phyloP scores from a whole-genome alignment of 805 yeast genomes.

The Metschnikowia picachoensis region DNA sequence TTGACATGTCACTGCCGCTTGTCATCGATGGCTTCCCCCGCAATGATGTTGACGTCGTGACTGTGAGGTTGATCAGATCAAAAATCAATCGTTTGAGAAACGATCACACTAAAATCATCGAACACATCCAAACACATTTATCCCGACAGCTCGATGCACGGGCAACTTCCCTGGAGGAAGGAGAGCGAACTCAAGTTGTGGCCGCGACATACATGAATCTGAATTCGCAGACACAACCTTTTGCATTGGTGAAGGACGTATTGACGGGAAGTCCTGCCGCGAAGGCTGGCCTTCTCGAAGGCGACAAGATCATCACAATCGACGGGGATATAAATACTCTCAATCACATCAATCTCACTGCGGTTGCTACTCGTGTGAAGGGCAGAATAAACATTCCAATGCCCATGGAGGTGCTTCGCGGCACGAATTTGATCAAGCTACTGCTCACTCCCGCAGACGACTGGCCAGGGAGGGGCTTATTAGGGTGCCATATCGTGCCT shows the following conservation, averaged over 20 bases:
- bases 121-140: conserved; percentile 45
- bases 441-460: conserved; percentile 41
- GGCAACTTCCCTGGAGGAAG: not conserved
- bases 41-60: conserved; percentile 72
- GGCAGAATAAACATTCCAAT: conserved; percentile 29
- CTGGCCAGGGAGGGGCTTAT: conserved; percentile 67
- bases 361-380: conserved; percentile 43
- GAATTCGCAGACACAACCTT: conserved; percentile 33
- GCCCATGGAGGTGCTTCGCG: conserved; percentile 31
- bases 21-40: conserved; percentile 87
- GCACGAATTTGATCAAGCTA: conserved; percentile 16
- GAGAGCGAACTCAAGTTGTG: not conserved
- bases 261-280: conserved; percentile 54
- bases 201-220: not conserved
- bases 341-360: conserved; percentile 49
- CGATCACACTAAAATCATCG: conserved; percentile 54
- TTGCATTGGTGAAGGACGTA: conserved; percentile 53
- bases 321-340: conserved; percentile 49
- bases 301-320: conserved; percentile 54
- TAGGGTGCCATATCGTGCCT: conserved; percentile 62
- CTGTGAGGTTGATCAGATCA: conserved; percentile 56
- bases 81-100: conserved; percentile 65
- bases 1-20: conserved; percentile 62
- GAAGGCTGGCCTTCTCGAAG: conserved; percentile 45
- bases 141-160: conserved; percentile 35